Evolutionary conservation across 345 rosid species (phyloP).

Genomic region (Eucalyptus lansdowneana): DNA sequence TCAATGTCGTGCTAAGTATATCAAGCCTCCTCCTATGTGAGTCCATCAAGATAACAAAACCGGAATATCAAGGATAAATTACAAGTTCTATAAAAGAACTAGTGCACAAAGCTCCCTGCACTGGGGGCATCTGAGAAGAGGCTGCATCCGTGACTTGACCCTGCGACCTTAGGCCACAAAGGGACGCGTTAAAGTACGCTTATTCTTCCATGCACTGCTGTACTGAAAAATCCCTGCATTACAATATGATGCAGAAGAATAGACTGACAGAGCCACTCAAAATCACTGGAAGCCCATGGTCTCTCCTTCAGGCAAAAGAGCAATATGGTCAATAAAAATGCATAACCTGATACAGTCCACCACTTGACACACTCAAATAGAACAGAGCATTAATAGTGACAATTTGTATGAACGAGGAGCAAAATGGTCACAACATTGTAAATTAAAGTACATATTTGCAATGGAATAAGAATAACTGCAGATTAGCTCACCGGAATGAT

Average conservation of each 20-base stretch:
- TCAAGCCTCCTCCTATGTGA: not conserved
- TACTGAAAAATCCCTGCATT: not conserved
- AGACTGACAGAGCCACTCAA: not conserved
- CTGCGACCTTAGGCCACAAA: not conserved
- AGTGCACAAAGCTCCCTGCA: not conserved
- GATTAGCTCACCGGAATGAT: constrained; percentile 56
- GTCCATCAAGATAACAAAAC: not conserved
- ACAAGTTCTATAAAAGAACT: not conserved
- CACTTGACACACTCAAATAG: not conserved
- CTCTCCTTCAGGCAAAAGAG: not conserved
- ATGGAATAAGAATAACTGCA: not conserved
- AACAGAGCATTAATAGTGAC: not conserved
- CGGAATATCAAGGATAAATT: not conserved
- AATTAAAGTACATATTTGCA: not conserved
- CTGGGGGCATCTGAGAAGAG: not conserved
- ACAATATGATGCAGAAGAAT: not conserved
- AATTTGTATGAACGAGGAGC: not conserved
- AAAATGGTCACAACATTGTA: not conserved
- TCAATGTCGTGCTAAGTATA: not conserved
- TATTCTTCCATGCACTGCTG: not conserved
- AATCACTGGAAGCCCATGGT: not conserved
- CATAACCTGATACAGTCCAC: not conserved
- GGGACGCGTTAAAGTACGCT: not conserved
- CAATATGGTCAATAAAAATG: not conserved
- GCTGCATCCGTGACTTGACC: not conserved